Percentiles rank a stretch among this genome's conserved stretches.
phyloP scores from a whole-genome alignment of 345 rosid species.

The Eucalyptus erythrocorys region DNA sequence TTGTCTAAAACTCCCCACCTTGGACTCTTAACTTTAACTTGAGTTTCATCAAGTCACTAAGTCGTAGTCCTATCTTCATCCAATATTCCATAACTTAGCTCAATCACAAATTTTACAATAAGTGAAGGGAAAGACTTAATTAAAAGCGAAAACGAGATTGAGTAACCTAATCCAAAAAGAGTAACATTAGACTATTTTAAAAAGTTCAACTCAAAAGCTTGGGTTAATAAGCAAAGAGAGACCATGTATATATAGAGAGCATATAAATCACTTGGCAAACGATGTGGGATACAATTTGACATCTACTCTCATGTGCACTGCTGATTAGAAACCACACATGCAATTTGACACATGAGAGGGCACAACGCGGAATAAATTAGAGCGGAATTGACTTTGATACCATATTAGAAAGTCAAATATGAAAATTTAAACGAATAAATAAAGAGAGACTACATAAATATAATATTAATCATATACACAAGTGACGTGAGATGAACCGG shows the following conservation, averaged over 20 bases:
- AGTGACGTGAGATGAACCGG: rapidly evolving
- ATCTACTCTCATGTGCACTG: too few species aligned
- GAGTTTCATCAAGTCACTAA: not conserved
- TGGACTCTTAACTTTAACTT: not conserved
- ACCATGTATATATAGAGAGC: rapidly evolving
- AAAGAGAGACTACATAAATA: too few species aligned
- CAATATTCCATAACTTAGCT: not conserved
- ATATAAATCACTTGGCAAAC: too few species aligned
- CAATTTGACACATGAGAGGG: too few species aligned
- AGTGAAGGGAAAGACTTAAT: not conserved
- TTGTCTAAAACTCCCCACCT: not conserved
- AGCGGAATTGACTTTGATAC: rapidly evolving
- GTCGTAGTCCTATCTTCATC: not conserved
- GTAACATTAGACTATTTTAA: not conserved
- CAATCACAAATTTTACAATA: not conserved
- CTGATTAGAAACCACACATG: too few species aligned
- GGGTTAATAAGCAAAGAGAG: too few species aligned
- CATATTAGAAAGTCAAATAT: too few species aligned
- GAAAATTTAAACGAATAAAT: too few species aligned
- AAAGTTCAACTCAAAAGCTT: too few species aligned
- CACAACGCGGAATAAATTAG: too few species aligned
- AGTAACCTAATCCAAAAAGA: not conserved
- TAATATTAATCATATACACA: too few species aligned
- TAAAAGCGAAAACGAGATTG: not conserved
- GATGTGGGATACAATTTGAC: too few species aligned